Evolutionary conservation across 345 rosid genomes (phyloP).

Genomic region (Gossypium arboreum): DNA sequence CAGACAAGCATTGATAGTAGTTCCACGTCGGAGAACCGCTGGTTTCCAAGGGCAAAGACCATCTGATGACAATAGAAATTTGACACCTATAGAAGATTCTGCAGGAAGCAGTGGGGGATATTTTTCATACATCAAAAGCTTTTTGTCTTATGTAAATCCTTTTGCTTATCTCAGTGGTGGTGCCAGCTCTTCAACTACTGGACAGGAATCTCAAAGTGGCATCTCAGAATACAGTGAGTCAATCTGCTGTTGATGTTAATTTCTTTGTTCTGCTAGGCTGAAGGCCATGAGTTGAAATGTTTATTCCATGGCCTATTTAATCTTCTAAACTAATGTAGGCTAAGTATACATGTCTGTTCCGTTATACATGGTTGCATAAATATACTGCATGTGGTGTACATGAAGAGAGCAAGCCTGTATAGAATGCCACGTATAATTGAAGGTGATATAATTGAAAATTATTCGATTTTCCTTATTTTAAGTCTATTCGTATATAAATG

Average conservation of each 20-base stretch:
- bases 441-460: background rate
- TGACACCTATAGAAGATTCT: constrained; percentile 29
- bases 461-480: background rate
- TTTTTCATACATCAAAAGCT: constrained; percentile 46
- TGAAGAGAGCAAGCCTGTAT: background rate
- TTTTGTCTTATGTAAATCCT: constrained; percentile 69
- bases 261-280: background rate
- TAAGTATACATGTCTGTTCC: background rate
- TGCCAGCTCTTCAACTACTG: constrained; percentile 41
- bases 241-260: background rate
- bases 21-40: constrained; percentile 44
- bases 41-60: constrained; percentile 35
- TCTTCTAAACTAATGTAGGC: background rate
- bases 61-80: constrained; percentile 26
- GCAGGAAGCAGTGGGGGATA: constrained; percentile 53
- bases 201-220: constrained; percentile 41
- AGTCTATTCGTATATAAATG: background rate
- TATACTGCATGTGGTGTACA: background rate
- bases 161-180: constrained; percentile 63
- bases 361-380: background rate
- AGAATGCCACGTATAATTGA: background rate
- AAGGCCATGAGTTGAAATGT: background rate
- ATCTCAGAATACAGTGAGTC: constrained; percentile 45
- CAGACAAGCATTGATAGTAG: constrained; percentile 86
- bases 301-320: background rate